Conservation (phyloP, 768 basidiomycete species). For the Hysterangium stoloniferum region DNA sequence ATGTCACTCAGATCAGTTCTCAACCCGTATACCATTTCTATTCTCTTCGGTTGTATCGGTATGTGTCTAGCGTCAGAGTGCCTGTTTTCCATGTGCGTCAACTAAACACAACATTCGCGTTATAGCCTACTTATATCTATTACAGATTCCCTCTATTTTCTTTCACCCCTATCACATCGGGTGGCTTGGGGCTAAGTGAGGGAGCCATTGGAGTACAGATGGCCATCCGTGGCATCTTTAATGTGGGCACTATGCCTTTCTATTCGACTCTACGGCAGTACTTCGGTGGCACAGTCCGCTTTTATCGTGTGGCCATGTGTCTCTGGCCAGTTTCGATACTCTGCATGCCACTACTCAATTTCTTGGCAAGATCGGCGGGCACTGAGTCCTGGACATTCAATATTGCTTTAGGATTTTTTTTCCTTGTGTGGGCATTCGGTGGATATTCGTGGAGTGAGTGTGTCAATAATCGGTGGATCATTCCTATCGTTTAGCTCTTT, state of each 20-base stretch:
- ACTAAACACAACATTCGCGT: background rate
- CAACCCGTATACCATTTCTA: slow-evolving; percentile 6
- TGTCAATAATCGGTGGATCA: background rate
- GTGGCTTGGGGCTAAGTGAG: background rate
- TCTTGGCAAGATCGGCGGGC: background rate
- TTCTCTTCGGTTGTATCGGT: background rate
- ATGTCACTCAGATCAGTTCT: slow-evolving; percentile 5
- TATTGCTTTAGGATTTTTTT: slow-evolving; percentile 7
- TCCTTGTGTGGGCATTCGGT: slow-evolving; percentile 7
- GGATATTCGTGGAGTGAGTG: slow-evolving; percentile 11
- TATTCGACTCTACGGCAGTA: background rate
- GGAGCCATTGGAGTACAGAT: background rate
- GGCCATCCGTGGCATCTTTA: background rate
- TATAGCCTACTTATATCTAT: background rate
- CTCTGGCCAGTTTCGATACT: background rate
- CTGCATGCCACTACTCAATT: background rate
- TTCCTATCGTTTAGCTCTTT: too few species aligned
- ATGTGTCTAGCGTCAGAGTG: background rate
- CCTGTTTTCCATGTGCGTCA: background rate
- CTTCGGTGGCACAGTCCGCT: background rate
- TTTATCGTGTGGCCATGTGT: background rate
- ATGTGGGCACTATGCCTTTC: background rate
- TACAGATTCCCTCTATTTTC: background rate
- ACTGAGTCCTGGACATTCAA: background rate
- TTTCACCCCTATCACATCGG: background rate